These are phyloP conservation scores for Ceratobasidium sp. DNA, from an alignment of 1,284 basidiomycete species.

Conservation along the genomic window DNA sequence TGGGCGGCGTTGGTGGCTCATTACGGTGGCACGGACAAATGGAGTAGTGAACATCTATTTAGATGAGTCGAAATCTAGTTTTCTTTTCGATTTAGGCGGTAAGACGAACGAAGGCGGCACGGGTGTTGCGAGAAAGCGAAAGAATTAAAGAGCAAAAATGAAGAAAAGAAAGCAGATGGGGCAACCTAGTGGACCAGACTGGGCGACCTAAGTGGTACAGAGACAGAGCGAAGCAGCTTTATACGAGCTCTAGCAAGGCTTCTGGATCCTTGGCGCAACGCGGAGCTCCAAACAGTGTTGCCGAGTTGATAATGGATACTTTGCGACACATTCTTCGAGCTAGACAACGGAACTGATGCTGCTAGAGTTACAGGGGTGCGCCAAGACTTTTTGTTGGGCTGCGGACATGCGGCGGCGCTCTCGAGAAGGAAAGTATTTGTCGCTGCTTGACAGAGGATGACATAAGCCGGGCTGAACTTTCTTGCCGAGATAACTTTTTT, in stretches of 20 bases:
- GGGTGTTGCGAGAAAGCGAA: background rate
- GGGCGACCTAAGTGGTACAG: slow-evolving; percentile 22
- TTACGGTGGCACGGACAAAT: slow-evolving; percentile 36
- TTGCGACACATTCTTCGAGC: slow-evolving; percentile 9
- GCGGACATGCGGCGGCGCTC: slow-evolving; percentile 19
- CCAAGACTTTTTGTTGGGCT: slow-evolving; percentile 42
- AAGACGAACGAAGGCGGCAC: background rate
- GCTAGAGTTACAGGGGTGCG: background rate
- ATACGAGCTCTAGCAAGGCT: slow-evolving; percentile 9
- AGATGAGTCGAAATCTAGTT: background rate
- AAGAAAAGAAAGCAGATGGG: slow-evolving; percentile 43
- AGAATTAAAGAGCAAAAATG: slow-evolving; percentile 25
- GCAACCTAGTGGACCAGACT: slow-evolving; percentile 46
- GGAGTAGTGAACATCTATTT: slow-evolving; percentile 37
- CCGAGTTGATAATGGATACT: slow-evolving; percentile 5
- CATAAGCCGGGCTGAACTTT: background rate
- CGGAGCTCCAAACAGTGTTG: slow-evolving; percentile 11
- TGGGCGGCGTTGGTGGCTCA: slow-evolving; percentile 41
- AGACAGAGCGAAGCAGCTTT: background rate
- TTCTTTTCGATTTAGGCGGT: background rate
- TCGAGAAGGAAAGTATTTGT: background rate
- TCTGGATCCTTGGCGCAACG: slow-evolving; percentile 24
- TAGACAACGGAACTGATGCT: background rate
- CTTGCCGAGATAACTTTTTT: no score
- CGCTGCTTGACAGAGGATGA: background rate